Percentiles rank a stretch among this genome's conserved stretches.
These are phyloP conservation scores for Tephrocybe sp. DNA, from an alignment of 768 basidiomycete genomes.

Conservation along the genomic window DNA sequence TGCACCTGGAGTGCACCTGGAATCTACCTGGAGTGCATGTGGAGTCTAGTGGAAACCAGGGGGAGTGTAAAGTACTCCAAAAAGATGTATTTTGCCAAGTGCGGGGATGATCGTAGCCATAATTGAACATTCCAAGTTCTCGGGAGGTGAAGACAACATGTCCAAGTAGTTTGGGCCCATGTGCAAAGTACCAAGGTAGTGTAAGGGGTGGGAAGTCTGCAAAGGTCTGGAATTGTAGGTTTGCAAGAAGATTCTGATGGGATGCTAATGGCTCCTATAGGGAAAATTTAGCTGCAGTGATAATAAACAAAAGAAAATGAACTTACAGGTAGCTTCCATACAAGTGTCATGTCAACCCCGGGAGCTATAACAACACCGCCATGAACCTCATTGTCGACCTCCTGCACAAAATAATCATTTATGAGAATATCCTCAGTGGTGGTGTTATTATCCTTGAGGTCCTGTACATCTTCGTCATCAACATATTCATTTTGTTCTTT, in stretches of 20 bases:
- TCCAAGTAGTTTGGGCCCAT: too few relatives aligned
- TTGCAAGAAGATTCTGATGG: constrained; percentile 7
- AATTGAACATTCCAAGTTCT: not conserved
- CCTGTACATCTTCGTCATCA: too few relatives aligned
- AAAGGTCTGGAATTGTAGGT: constrained; percentile 3
- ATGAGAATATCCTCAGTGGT: too few relatives aligned
- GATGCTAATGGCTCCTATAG: constrained; percentile 13
- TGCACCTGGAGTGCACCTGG: too few relatives aligned
- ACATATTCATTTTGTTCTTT: too few relatives aligned
- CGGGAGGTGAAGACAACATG: not conserved
- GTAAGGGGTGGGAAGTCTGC: not conserved
- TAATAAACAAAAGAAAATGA: not conserved
- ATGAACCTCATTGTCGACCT: not conserved
- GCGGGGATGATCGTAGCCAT: too few relatives aligned
- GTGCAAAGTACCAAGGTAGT: not conserved
- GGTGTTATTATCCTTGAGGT: too few relatives aligned
- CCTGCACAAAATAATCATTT: too few relatives aligned
- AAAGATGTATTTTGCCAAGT: too few relatives aligned
- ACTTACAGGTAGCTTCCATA: not conserved
- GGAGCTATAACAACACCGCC: not conserved
- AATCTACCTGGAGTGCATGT: too few relatives aligned
- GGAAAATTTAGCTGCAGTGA: constrained; percentile 8
- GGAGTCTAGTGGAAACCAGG: too few relatives aligned
- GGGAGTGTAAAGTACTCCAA: not conserved
- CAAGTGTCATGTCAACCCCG: not conserved